Percentiles rank a stretch among this genome's conserved stretches.
These are phyloP conservation scores for Cerioporus squamosus DNA, from an alignment of 1,284 basidiomycete genomes.

Conservation along the genomic window DNA sequence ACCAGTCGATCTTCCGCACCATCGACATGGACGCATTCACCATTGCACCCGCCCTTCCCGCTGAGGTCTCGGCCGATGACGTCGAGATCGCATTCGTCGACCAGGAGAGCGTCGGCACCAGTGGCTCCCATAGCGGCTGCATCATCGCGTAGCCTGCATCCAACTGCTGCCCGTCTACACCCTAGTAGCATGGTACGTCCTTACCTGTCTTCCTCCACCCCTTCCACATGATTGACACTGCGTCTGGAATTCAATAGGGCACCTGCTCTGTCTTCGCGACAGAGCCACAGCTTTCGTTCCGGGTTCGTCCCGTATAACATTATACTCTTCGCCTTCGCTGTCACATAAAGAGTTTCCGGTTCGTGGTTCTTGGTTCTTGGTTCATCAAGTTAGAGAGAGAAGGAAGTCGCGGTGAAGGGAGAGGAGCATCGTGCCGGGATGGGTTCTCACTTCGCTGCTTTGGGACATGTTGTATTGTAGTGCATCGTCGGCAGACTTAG, in stretches of 20 bases:
- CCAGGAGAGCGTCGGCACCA: neutral
- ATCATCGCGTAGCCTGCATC: neutral
- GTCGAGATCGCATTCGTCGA: neutral
- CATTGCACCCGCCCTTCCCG: constrained; percentile 1
- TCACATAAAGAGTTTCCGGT: too few species aligned
- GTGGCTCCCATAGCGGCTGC: neutral
- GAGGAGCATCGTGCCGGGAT: too few species aligned
- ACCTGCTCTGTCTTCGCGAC: neutral
- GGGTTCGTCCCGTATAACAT: too few species aligned
- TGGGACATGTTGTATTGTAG: too few species aligned
- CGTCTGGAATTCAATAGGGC: neutral
- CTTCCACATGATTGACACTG: neutral
- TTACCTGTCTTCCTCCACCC: neutral
- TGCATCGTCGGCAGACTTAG: too few species aligned
- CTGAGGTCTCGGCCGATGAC: neutral
- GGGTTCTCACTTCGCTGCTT: too few species aligned
- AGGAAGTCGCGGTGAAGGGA: too few species aligned
- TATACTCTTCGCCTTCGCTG: too few species aligned
- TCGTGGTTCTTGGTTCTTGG: too few species aligned
- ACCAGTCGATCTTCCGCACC: too few species aligned
- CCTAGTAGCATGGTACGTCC: neutral
- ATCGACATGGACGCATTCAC: constrained; percentile 2
- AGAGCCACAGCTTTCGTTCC: too few species aligned
- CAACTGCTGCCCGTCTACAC: neutral
- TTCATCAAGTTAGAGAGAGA: too few species aligned